Evolutionary conservation across 2,329 filamentous ascomycete species (phyloP), one percentile per base, ranked within the genome.

Genomic region (Cercospora sojina): DNA sequence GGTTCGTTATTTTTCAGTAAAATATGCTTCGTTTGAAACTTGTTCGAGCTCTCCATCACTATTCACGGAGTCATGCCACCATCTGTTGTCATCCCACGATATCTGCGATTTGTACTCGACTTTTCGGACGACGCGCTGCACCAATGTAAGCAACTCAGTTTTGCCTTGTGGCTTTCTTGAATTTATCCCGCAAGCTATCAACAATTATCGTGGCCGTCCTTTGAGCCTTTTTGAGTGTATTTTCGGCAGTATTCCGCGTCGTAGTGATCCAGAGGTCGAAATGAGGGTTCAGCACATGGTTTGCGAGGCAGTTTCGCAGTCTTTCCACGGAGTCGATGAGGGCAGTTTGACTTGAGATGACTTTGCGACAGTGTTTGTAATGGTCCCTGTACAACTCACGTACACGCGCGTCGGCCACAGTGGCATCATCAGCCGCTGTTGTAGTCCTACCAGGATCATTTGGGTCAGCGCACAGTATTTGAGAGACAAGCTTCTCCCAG

Each of bases 81-180:
- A 58, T 20, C 1, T 58, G 20, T 25, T 12, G 29, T 20, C 20
- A 25, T 32, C 20, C 56, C 31, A 31, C 7, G 23, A 6, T 20
- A 12, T 5, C 13, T 35, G 16, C 56, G 29, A n/a, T 58, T 23
- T 23, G 29, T 35, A 35, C 32, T 58, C 56, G 56, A 23, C 31
- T 35, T 58, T 58, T 12, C 56, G 56, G 29, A 58, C 56, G 13
- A 58, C 56, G 16, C 56, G 56, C 56, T 58, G 29, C 6, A n/a
- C 4, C 13, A 38, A 41, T 10, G 32, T 58, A 31, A 35, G 56
- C 25, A 58, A 20, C 56, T 58, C 16, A 12, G 13, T 12, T 20
- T 16, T 0, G 5, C 18, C 9, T 23, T 12, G 20, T 10, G 13
- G 12, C 12, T 58, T 2, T 25, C 5, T 6, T 25, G 23, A 16